A percentile compares a stretch with the other conserved stretches of the same genome.
phyloP scores from a whole-genome alignment of 257 asterid species.

The Fraxinus americana region DNA sequence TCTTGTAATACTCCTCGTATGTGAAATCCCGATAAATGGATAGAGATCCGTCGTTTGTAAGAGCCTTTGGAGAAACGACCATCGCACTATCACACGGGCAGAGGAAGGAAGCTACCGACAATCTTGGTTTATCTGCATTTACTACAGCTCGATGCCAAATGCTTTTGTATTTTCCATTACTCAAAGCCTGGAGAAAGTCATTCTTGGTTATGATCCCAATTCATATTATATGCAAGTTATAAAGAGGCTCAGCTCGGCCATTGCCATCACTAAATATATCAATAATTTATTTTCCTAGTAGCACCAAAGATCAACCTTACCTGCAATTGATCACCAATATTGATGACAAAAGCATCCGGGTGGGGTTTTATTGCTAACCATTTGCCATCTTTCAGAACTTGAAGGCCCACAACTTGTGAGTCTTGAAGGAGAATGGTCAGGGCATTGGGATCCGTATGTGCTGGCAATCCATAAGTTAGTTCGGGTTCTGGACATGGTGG shows the following conservation, averaged over 20 bases:
- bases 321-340: conserved; percentile 90
- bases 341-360: conserved; percentile 73
- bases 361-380: conserved; percentile 79
- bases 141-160: conserved; percentile 93
- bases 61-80: conserved; percentile 70
- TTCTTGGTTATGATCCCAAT: too few species aligned
- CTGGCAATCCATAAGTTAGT: conserved; percentile 80
- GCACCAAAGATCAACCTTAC: conserved; percentile 29
- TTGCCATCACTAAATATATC: too few species aligned
- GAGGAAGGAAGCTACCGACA: conserved; percentile 87
- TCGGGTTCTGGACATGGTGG: conserved; percentile 93
- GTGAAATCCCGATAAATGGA: conserved; percentile 62
- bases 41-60: conserved; percentile 37
- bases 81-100: conserved; percentile 70
- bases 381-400: conserved; percentile 76
- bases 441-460: conserved; percentile 86
- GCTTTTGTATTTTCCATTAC: conserved; percentile 80
- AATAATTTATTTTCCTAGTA: neutral
- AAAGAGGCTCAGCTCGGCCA: too few species aligned
- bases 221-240: too few species aligned
- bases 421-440: conserved; percentile 93
- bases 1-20: conserved; percentile 74
- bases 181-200: conserved; percentile 55
- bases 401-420: conserved; percentile 70
- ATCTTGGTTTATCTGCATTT: conserved; percentile 59